Conservation (phyloP, 2,329 filamentous ascomycete species). For the Massarina eburnea region DNA sequence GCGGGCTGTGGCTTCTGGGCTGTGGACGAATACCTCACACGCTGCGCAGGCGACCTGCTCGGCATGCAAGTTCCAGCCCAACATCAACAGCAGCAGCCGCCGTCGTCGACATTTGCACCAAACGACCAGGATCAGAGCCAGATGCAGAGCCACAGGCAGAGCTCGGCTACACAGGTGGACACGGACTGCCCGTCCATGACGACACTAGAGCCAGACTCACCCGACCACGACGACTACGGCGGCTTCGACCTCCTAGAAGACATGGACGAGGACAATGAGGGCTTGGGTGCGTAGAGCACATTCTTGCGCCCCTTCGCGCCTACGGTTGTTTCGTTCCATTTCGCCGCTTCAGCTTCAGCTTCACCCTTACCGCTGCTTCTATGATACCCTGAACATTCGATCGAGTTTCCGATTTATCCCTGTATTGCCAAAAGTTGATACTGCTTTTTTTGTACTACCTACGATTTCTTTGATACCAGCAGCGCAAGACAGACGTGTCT, state of each 20-base stretch:
- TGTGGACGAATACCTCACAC: constrained; percentile 41
- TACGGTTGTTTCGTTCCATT: neutral
- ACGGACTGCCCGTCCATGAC: constrained; percentile 7
- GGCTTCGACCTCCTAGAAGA: constrained; percentile 38
- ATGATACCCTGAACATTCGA: constrained; percentile 2
- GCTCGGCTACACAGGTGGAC: too few relatives aligned
- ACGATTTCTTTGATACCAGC: neutral
- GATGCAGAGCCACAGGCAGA: constrained; percentile 5
- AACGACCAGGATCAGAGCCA: neutral
- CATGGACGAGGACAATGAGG: constrained; percentile 28
- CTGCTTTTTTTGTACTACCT: neutral
- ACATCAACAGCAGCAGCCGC: constrained; percentile 3
- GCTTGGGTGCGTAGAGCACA: neutral
- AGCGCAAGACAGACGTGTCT: neutral
- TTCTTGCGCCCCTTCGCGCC: neutral
- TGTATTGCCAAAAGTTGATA: neutral
- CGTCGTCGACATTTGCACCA: neutral
- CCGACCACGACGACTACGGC: constrained; percentile 23
- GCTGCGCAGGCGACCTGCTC: constrained; percentile 38
- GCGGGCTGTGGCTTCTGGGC: constrained; percentile 42
- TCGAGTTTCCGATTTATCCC: neutral
- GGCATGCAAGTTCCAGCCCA: constrained; percentile 25
- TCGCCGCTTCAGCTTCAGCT: neutral
- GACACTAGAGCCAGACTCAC: constrained; percentile 8
- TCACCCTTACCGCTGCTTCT: constrained; percentile 1